These are phyloP conservation scores for Tetragonia tetragonoides DNA, from an alignment of 148 eudicot genomes.

Conservation along the genomic window DNA sequence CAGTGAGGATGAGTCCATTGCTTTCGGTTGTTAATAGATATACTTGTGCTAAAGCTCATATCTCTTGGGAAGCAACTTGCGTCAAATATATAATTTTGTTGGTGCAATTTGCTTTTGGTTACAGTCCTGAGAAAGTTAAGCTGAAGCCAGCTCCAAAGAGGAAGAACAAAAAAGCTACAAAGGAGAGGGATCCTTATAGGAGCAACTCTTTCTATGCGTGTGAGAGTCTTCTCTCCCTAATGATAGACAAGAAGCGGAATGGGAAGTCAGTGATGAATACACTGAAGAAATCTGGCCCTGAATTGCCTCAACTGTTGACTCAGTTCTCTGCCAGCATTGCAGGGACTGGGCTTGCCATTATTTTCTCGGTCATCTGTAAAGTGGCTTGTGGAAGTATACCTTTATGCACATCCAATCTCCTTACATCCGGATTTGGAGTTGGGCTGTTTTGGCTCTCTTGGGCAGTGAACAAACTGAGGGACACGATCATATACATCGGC, in stretches of 20 bases:
- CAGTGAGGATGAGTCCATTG: not conserved
- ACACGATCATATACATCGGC: constrained; percentile 49
- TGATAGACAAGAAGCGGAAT: constrained; percentile 51
- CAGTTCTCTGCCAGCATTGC: constrained; percentile 81
- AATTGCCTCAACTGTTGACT: constrained; percentile 60
- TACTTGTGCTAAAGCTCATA: not conserved
- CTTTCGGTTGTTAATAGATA: not conserved
- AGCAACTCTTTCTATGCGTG: constrained; percentile 58
- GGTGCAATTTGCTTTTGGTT: constrained; percentile 10
- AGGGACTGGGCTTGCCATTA: constrained; percentile 76
- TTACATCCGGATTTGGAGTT: constrained; percentile 56
- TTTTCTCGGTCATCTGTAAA: constrained; percentile 59
- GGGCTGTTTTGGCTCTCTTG: constrained; percentile 82
- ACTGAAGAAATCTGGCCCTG: constrained; percentile 68
- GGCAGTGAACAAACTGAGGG: constrained; percentile 61
- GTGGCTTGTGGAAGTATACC: constrained; percentile 48
- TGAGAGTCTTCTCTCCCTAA: constrained; percentile 67
- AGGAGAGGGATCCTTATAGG: constrained; percentile 42
- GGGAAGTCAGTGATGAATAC: constrained; percentile 41
- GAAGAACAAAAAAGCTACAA: constrained; percentile 32
- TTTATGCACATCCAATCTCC: constrained; percentile 48
- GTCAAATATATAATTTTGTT: not conserved
- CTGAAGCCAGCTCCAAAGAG: constrained; percentile 35
- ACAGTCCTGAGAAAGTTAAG: constrained; percentile 48
- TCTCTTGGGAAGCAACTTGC: not conserved